Base-by-base conservation (phyloP, 129 eudicot species). In the Centrapalus pauciflorus region DNA sequence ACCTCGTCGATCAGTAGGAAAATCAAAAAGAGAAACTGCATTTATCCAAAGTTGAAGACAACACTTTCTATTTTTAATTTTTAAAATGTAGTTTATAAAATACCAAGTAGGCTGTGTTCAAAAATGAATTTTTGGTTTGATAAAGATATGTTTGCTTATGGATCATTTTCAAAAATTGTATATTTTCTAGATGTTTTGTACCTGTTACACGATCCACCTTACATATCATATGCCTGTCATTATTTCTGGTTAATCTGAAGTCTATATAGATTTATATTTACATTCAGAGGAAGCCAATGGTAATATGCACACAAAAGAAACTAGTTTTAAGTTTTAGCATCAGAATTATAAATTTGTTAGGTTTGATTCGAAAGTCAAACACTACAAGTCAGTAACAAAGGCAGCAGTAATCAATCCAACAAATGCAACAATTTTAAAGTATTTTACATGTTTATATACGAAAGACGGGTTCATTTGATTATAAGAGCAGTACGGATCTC, bases 241-340 rank as follows among this genome's bases (percentile, higher is more conserved):
- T 20, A 14, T 43, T 41, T 64, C 35, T 64, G 57, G 56, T 64
- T 56, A 64, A 64, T 26, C 14, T n/a, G n/a, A 12, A 45, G 57
- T 14, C 57, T 4, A 8, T 46, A 14, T 46, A 46, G 11, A 46
- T 46, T 5, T n/a, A n/a, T 46, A 6, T 16, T 46, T 46, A 46
- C 52, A 16, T 14, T 46, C 17, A 4, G 8, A 16, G 24, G 52
- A 46, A 46, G 11, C 52, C 17, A 1, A 24, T 46, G 1, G 24
- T 17, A 46, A 46, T 16, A 46, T 46, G 52, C n/a, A n/a, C n/a
- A n/a, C n/a, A n/a, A n/a, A n/a, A n/a, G n/a, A n/a, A n/a, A n/a
- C n/a, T n/a, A n/a, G n/a, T n/a, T n/a, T n/a, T n/a, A n/a, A 29
- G 13, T 14, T 58, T 29, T 3, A 58, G 43, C 16, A 1, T 28